Conservation (phyloP, 768 basidiomycete species). For the Leccinum imitatum region DNA sequence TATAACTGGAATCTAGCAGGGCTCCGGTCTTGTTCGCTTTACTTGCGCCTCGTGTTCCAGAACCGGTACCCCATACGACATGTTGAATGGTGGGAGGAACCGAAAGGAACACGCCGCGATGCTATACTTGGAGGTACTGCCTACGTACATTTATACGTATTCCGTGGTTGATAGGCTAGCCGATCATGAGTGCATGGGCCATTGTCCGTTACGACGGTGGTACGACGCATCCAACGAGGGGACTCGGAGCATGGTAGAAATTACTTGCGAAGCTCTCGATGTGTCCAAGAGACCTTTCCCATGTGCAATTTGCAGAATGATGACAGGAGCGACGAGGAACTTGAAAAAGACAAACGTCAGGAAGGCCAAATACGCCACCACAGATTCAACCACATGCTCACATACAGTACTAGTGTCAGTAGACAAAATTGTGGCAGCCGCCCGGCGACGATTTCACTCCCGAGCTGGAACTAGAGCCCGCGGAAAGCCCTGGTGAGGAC, state of each 20-base stretch:
- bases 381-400: too few species aligned
- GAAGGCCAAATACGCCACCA: too few species aligned
- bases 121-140: background rate
- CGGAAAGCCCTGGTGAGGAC: constrained; percentile 13
- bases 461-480: background rate
- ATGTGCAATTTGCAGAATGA: too few species aligned
- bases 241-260: background rate
- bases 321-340: too few species aligned
- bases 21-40: background rate
- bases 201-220: background rate
- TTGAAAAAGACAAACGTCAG: too few species aligned
- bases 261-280: background rate
- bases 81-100: background rate
- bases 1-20: background rate
- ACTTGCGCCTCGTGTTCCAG: background rate
- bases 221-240: background rate
- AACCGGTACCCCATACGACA: background rate
- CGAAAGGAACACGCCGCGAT: too few species aligned
- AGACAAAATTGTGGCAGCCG: too few species aligned
- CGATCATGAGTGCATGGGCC: background rate
- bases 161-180: background rate
- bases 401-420: too few species aligned
- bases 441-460: too few species aligned
- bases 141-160: background rate
- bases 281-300: too few species aligned